These are phyloP conservation scores for Penicillium sp. DNA, from an alignment of 2,329 filamentous ascomycete species.

Conservation along the genomic window DNA sequence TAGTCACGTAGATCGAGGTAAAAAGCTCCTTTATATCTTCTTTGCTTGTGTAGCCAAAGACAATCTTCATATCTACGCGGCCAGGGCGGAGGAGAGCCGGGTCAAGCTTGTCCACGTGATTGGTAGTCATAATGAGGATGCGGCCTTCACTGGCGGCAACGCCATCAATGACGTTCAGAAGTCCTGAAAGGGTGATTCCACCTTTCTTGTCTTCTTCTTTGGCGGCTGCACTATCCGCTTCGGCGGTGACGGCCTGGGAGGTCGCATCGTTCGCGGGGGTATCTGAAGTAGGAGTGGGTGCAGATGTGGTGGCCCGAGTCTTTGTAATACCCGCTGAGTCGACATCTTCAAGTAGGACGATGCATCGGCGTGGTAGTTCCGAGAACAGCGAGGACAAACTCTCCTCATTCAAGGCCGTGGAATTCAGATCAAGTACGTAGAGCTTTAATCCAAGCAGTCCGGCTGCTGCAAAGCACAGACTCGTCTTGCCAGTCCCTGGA, in stretches of 20 bases:
- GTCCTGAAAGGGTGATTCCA: slow-evolving; percentile 62
- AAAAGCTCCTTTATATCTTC: slow-evolving; percentile 42
- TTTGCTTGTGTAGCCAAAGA: slow-evolving; percentile 49
- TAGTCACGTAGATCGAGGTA: slow-evolving; percentile 36
- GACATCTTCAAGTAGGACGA: slow-evolving; percentile 74
- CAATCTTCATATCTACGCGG: slow-evolving; percentile 63
- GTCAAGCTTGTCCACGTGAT: slow-evolving; percentile 64
- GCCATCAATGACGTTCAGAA: slow-evolving; percentile 70
- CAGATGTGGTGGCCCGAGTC: slow-evolving; percentile 30
- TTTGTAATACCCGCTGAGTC: slow-evolving; percentile 70
- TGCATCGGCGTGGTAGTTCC: slow-evolving; percentile 65
- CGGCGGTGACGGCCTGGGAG: slow-evolving; percentile 7
- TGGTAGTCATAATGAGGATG: slow-evolving; percentile 73
- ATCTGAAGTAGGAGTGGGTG: not conserved
- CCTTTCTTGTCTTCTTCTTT: slow-evolving; percentile 19
- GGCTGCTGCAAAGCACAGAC: slow-evolving; percentile 66
- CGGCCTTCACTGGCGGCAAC: slow-evolving; percentile 67
- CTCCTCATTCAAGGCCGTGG: slow-evolving; percentile 62
- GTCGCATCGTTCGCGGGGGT: not conserved
- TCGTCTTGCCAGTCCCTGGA: slow-evolving; percentile 76
- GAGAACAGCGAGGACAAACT: slow-evolving; percentile 63
- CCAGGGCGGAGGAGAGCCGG: slow-evolving; percentile 64
- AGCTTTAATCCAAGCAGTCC: slow-evolving; percentile 69
- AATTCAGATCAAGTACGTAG: slow-evolving; percentile 69
- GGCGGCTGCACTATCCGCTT: slow-evolving; percentile 17